These are phyloP conservation scores for Biscogniauxia sp. DNA, from an alignment of 2,329 filamentous ascomycete genomes.

Conservation along the genomic window DNA sequence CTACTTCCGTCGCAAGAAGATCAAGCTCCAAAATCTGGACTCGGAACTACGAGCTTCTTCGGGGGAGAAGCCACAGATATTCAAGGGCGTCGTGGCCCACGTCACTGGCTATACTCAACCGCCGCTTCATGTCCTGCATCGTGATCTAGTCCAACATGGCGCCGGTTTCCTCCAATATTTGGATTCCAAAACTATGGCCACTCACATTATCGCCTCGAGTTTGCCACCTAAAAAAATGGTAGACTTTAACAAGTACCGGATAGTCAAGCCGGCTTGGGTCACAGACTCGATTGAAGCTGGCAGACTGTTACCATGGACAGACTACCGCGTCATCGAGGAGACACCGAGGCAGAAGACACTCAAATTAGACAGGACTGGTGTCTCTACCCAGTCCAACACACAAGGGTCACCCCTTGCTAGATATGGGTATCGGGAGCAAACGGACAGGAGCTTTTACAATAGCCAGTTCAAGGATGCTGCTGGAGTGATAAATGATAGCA, in stretches of 20 bases:
- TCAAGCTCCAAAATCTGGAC: slow-evolving; percentile 95
- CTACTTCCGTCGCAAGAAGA: slow-evolving; percentile 93
- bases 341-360: slow-evolving; percentile 79
- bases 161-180: slow-evolving; percentile 93
- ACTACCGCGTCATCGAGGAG: slow-evolving; percentile 82
- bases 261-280: slow-evolving; percentile 94
- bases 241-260: slow-evolving; percentile 82
- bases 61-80: slow-evolving; percentile 74
- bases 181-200: slow-evolving; percentile 90
- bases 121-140: slow-evolving; percentile 82
- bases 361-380: slow-evolving; percentile 56
- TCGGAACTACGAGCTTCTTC: slow-evolving; percentile 71
- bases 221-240: slow-evolving; percentile 90
- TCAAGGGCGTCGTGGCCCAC: slow-evolving; percentile 86
- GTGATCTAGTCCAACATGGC: slow-evolving; percentile 86
- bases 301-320: slow-evolving; percentile 78
- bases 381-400: slow-evolving; percentile 64
- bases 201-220: slow-evolving; percentile 89
- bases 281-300: slow-evolving; percentile 84
- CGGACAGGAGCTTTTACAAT: slow-evolving; percentile 78
- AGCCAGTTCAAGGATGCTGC: slow-evolving; percentile 56
- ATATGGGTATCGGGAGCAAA: slow-evolving; percentile 74
- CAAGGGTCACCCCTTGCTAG: slow-evolving; percentile 42
- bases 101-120: slow-evolving; percentile 97
- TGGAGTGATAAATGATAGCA: slow-evolving; percentile 17